phyloP scores from a whole-genome alignment of 2,329 filamentous ascomycete genomes.

The Metarhizium rileyi region DNA sequence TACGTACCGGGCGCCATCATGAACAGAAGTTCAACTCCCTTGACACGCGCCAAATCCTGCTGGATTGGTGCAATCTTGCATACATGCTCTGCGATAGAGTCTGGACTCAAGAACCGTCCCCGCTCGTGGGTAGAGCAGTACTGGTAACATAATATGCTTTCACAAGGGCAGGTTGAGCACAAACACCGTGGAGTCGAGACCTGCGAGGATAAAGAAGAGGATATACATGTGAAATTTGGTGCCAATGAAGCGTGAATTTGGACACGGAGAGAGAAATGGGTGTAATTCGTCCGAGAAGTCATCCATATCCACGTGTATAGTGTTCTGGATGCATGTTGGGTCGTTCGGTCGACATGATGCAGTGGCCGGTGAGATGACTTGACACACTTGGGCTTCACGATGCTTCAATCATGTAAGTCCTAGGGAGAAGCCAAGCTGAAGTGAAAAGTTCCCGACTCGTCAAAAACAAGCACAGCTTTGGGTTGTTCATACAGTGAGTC shows the following conservation, averaged over 20 bases:
- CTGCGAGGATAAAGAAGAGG: not conserved
- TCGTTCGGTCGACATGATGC: not conserved
- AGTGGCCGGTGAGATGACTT: not conserved
- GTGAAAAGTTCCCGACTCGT: too few relatives aligned
- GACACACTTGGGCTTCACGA: not conserved
- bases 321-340: not conserved
- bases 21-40: not conserved
- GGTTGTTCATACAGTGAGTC: too few relatives aligned
- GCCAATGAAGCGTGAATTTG: not conserved
- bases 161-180: slow-evolving; percentile 1
- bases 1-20: not conserved
- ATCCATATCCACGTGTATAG: not conserved
- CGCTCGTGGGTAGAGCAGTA: slow-evolving; percentile 1
- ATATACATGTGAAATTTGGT: not conserved
- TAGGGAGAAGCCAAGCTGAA: too few relatives aligned
- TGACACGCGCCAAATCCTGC: slow-evolving; percentile 2
- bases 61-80: slow-evolving; percentile 1
- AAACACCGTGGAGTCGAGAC: slow-evolving; percentile 2
- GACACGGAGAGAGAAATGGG: not conserved
- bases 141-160: slow-evolving; percentile 4
- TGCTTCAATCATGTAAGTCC: not conserved
- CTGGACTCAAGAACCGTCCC: not conserved
- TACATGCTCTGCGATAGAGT: not conserved
- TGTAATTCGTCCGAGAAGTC: not conserved
- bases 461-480: too few relatives aligned